Base-by-base conservation (phyloP, 257 asterid species). In the Leptodermis oblonga region DNA sequence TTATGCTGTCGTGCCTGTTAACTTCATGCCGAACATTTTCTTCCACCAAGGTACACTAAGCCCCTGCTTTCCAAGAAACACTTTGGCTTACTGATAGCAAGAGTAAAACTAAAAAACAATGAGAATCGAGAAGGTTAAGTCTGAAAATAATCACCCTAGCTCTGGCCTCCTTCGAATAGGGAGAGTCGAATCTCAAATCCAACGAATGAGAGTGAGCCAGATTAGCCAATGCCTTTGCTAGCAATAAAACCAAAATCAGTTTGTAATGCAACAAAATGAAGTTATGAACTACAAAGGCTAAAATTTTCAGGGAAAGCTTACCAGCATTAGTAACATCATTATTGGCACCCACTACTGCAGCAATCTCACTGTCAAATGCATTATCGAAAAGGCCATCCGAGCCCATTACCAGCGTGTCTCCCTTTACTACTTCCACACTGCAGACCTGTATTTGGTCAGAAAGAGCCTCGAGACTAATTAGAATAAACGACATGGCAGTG, bases 311-410 rank as follows among this genome's bases (percentile, higher is more conserved):
- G 72, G 74, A 52, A 75, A 23, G 36, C 64, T 72, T 86, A 89
- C 98, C 96, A 76, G 94, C 84, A 59, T 87, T 76, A 12, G 78
- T 61, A 62, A 74, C 89, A 74, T 76, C 71, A 42, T 66, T 78
- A 59, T 62, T 65, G 14, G 85, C 62, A 62, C 79, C 67, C 59
- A 86, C 73, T 34, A 83, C 30, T 4, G 94, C 81, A 64, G 85
- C 62, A 13, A 89, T 83, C 79, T 92, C 96, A 17, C 71, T 74
- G 72, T 89, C 92, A 62, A 81, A 89, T 59, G 82, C 79, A 67
- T 89, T 92, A 70, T 92, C 98, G 48, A 92, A 92, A 10, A 92
- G 95, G 61, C 98, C 98, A 62, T 89, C 96, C 1, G 96, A 81
- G 25, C 96, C 98, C 87, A 92, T 82, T 56, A 92, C 84, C 17